These are phyloP conservation scores for Talaromyces funiculosus DNA, from an alignment of 2,329 filamentous ascomycete species.

Conservation along the genomic window DNA sequence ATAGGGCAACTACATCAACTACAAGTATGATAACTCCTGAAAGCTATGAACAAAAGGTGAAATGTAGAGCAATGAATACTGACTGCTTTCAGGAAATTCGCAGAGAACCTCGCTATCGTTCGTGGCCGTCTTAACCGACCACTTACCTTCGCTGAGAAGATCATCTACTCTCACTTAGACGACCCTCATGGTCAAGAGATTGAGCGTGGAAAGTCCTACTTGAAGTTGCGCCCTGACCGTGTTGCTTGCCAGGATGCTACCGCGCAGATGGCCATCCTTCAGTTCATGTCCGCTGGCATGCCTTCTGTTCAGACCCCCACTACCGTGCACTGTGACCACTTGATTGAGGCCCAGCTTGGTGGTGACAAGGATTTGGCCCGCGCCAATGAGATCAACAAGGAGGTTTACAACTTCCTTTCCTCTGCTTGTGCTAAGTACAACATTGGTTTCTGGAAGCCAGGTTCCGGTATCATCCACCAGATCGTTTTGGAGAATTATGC, in stretches of 20 bases:
- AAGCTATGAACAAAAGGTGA: background rate
- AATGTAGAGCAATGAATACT: background rate
- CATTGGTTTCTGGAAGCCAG: slow-evolving; percentile 99
- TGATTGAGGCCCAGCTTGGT: slow-evolving; percentile 96
- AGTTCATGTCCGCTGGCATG: slow-evolving; percentile 99
- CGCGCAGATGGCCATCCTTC: slow-evolving; percentile 98
- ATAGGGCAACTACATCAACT: slow-evolving; percentile 91
- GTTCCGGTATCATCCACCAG: slow-evolving; percentile 99
- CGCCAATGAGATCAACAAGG: slow-evolving; percentile 92
- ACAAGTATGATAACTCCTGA: slow-evolving; percentile 50
- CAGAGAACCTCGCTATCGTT: slow-evolving; percentile 90
- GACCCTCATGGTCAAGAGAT: slow-evolving; percentile 95
- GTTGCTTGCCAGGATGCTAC: slow-evolving; percentile 99
- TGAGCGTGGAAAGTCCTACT: slow-evolving; percentile 89
- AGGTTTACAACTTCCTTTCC: slow-evolving; percentile 96
- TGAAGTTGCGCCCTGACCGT: slow-evolving; percentile 93
- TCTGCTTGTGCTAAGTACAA: slow-evolving; percentile 97
- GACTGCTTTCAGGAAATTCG: slow-evolving; percentile 72
- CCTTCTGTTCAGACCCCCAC: slow-evolving; percentile 87
- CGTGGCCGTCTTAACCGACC: slow-evolving; percentile 84
- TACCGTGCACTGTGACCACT: slow-evolving; percentile 97
- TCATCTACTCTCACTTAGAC: slow-evolving; percentile 97
- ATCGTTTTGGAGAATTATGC: slow-evolving; percentile 98
- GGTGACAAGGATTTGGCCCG: slow-evolving; percentile 88
- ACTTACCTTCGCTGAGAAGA: slow-evolving; percentile 95